Evolutionary conservation across 1,284 basidiomycete species (phyloP).

Genomic region (Marasmius sp.): DNA sequence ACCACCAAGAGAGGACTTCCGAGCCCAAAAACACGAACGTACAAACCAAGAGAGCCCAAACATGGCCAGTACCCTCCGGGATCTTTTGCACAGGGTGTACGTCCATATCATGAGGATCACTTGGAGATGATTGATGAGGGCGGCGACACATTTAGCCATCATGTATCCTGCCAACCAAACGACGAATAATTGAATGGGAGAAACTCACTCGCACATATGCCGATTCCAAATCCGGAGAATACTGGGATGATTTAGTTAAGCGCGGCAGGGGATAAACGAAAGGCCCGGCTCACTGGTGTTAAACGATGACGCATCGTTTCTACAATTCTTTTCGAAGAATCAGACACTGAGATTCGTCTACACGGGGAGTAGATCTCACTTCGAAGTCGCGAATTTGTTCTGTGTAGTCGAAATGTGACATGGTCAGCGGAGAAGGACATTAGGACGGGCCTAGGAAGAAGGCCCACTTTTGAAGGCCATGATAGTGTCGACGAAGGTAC

Average conservation of each 20-base stretch:
- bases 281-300: background rate
- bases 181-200: background rate
- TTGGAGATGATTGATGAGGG: background rate
- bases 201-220: constrained; percentile 3
- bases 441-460: background rate
- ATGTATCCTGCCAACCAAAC: background rate
- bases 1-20: background rate
- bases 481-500: background rate
- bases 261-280: background rate
- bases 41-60: constrained; percentile 3
- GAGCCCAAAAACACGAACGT: background rate
- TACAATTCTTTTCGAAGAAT: background rate
- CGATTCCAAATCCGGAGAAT: constrained; percentile 4
- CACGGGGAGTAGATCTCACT: background rate
- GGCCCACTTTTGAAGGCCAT: background rate
- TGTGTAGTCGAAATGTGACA: background rate
- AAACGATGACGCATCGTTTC: background rate
- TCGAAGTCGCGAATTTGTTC: background rate
- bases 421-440: background rate
- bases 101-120: constrained; percentile 5
- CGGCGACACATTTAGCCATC: background rate
- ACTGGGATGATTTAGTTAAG: background rate
- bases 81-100: constrained; percentile 1
- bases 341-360: background rate
- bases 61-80: constrained; percentile 1